phyloP scores from a whole-genome alignment of 768 basidiomycete species.

The Hygrocybe coccinea region DNA sequence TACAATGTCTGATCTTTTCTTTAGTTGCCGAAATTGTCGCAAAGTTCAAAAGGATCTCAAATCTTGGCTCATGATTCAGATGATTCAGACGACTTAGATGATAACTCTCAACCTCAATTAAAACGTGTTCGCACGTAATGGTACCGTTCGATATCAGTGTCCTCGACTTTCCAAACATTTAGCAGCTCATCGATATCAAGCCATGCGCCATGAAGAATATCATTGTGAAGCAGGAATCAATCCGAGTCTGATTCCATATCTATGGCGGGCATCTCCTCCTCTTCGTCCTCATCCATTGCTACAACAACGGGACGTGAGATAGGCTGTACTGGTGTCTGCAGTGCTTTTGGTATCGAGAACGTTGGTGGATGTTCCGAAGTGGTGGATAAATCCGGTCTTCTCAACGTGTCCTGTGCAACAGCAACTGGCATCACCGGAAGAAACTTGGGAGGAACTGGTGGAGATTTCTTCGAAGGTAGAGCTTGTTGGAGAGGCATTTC shows the following conservation, averaged over 20 bases:
- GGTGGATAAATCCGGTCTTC: neutral
- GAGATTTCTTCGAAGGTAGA: too few species aligned
- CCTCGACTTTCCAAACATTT: neutral
- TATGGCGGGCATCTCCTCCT: constrained; percentile 72
- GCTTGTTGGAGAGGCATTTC: too few species aligned
- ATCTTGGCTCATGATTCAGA: constrained; percentile 27
- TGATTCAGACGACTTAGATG: constrained; percentile 19
- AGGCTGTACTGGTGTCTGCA: neutral
- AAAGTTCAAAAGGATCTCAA: constrained; percentile 11
- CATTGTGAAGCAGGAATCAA: constrained; percentile 10
- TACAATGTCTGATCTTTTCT: neutral
- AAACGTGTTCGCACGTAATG: constrained; percentile 34
- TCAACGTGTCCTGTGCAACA: too few species aligned
- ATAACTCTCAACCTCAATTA: constrained; percentile 17
- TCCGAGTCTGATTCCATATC: constrained; percentile 80
- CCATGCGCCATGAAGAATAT: neutral
- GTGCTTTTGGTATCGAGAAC: too few species aligned
- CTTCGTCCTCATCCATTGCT: constrained; percentile 47
- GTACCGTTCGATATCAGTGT: neutral
- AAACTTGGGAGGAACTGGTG: too few species aligned
- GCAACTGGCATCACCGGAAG: too few species aligned
- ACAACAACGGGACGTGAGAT: neutral
- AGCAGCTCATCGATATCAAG: neutral
- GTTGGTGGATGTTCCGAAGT: neutral
- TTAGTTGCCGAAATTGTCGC: neutral